phyloP scores from a whole-genome alignment of 768 basidiomycete species.

The Leucocoprinus birnbaumii region DNA sequence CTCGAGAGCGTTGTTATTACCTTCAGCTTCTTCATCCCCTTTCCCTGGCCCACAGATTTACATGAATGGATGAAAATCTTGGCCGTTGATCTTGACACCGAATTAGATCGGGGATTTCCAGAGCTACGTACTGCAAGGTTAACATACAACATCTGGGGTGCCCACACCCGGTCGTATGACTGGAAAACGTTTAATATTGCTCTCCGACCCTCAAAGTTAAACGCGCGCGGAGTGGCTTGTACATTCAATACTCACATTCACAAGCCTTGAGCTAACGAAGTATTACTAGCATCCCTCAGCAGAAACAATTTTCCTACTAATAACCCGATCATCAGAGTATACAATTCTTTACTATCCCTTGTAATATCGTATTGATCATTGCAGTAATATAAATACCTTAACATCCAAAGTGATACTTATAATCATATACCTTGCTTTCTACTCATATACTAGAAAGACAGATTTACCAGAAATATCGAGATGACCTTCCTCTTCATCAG shows the following conservation, averaged over 20 bases:
- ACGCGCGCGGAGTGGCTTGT: slow-evolving; percentile 3
- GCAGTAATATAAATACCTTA: no score
- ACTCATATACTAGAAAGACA: no score
- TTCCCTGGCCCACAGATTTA: slow-evolving; percentile 9
- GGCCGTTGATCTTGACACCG: neutral
- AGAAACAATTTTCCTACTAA: no score
- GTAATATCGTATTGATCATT: no score
- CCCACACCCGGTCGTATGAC: slow-evolving; percentile 4
- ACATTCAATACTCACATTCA: neutral
- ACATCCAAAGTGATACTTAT: no score
- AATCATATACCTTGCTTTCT: no score
- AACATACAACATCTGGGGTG: slow-evolving; percentile 2
- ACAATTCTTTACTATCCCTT: no score
- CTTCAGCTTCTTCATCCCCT: slow-evolving; percentile 10
- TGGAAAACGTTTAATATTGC: slow-evolving; percentile 2
- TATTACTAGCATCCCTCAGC: no score
- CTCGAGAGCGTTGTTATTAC: slow-evolving; percentile 3
- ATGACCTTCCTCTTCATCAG: no score
- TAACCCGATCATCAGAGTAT: no score
- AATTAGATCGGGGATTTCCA: neutral
- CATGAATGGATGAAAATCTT: slow-evolving; percentile 8
- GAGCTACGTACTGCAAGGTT: neutral
- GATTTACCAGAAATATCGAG: no score
- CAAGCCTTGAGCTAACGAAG: no score
- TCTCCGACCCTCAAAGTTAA: neutral